Percentiles rank a stretch among this genome's conserved stretches.
phyloP scores from a whole-genome alignment of 768 basidiomycete genomes.

The Stropharia rugosoannulata region DNA sequence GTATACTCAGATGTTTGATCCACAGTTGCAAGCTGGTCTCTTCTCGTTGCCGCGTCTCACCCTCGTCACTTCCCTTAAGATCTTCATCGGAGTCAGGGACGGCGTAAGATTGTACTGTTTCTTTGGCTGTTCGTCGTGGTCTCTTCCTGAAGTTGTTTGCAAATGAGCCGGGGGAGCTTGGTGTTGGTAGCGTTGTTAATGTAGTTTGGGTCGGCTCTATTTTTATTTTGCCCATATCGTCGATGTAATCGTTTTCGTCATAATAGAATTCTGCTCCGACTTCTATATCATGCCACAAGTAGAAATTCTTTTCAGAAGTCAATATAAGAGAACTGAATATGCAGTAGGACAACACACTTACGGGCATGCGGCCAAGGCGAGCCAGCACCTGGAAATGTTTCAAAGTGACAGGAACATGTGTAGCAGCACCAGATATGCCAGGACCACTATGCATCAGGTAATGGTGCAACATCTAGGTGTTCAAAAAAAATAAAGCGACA shows the following conservation, averaged over 20 bases:
- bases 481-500: neutral
- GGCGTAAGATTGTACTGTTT: slow-evolving; percentile 56
- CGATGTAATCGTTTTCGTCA: slow-evolving; percentile 68
- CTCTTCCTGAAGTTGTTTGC: slow-evolving; percentile 44
- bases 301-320: slow-evolving; percentile 38
- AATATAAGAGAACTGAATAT: neutral
- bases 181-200: slow-evolving; percentile 6
- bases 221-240: slow-evolving; percentile 36
- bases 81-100: slow-evolving; percentile 76
- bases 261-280: slow-evolving; percentile 66
- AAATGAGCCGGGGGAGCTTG: slow-evolving; percentile 25
- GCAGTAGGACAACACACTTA: slow-evolving; percentile 28
- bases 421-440: slow-evolving; percentile 19
- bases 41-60: slow-evolving; percentile 37
- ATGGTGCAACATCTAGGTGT: slow-evolving; percentile 44
- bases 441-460: slow-evolving; percentile 34
- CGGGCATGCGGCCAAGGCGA: slow-evolving; percentile 58
- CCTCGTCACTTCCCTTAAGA: slow-evolving; percentile 36
- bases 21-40: slow-evolving; percentile 58
- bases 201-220: slow-evolving; percentile 28
- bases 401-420: slow-evolving; percentile 67
- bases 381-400: slow-evolving; percentile 79
- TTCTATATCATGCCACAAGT: slow-evolving; percentile 62
- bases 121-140: slow-evolving; percentile 56
- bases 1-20: slow-evolving; percentile 61